Evolutionary conservation across 768 basidiomycete genomes (phyloP).

Genomic region (Coprinopsis strossmayeri): DNA sequence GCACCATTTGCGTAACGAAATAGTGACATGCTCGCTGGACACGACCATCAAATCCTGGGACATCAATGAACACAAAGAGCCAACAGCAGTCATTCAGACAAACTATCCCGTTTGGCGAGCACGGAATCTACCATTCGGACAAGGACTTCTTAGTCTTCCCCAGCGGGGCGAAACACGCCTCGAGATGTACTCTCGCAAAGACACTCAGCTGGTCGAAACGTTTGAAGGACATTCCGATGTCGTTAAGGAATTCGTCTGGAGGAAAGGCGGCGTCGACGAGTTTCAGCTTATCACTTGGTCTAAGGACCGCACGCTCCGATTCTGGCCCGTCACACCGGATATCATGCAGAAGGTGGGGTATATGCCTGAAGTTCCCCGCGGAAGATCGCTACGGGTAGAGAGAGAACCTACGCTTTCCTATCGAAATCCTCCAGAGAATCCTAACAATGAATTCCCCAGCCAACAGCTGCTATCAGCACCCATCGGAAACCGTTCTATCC

Average conservation of each 20-base stretch:
- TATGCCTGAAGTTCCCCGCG: slow-evolving; percentile 22
- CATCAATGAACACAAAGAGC: slow-evolving; percentile 32
- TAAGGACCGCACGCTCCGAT: slow-evolving; percentile 84
- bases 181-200: slow-evolving; percentile 67
- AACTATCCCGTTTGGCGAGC: slow-evolving; percentile 94
- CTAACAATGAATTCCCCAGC: slow-evolving; percentile 12
- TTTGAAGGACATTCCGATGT: slow-evolving; percentile 91
- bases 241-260: slow-evolving; percentile 98
- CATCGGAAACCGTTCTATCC: slow-evolving; percentile 56
- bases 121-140: slow-evolving; percentile 85
- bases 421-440: slow-evolving; percentile 42
- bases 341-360: slow-evolving; percentile 61
- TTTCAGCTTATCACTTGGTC: slow-evolving; percentile 68
- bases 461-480: slow-evolving; percentile 58
- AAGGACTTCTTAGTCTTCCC: slow-evolving; percentile 80
- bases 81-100: slow-evolving; percentile 55
- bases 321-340: slow-evolving; percentile 80
- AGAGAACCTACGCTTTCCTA: slow-evolving; percentile 37
- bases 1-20: slow-evolving; percentile 60
- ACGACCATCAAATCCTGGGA: slow-evolving; percentile 90
- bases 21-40: slow-evolving; percentile 93
- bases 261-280: slow-evolving; percentile 53
- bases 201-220: slow-evolving; percentile 50
- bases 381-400: slow-evolving; percentile 23
- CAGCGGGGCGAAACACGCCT: slow-evolving; percentile 81